A percentile compares a stretch with the other conserved stretches of the same genome.
Evolutionary conservation across 1,139 yeast species (phyloP).

Genomic region (Kurtzmaniella quercitrusa): DNA sequence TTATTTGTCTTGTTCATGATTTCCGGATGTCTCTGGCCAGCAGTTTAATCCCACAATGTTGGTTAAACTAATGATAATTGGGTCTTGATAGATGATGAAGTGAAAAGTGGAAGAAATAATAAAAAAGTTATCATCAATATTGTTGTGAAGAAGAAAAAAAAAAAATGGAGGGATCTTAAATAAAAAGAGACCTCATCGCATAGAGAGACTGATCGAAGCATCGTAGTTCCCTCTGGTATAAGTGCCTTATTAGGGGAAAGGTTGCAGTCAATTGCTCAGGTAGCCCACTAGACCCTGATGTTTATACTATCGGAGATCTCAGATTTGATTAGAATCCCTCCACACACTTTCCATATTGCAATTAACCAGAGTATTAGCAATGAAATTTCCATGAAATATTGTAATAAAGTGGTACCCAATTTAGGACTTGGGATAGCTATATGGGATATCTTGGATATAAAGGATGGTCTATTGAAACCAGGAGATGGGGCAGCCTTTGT

Average conservation of each 20-base stretch:
- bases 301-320: conserved; percentile 75
- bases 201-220: neutral
- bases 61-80: too few relatives aligned
- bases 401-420: conserved; percentile 78
- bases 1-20: conserved; percentile 3
- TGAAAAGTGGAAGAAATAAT: neutral
- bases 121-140: too few relatives aligned
- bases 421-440: conserved; percentile 80
- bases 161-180: neutral
- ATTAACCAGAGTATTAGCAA: conserved; percentile 68
- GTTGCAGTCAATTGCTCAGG: neutral
- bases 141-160: too few relatives aligned
- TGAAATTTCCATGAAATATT: conserved; percentile 78
- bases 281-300: conserved; percentile 42
- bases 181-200: conserved; percentile 3
- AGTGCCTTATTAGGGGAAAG: too few relatives aligned
- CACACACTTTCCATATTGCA: conserved; percentile 74
- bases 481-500: conserved; percentile 95
- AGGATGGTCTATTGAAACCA: conserved; percentile 85
- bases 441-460: conserved; percentile 75
- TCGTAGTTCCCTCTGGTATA: conserved; percentile 1
- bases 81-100: too few relatives aligned
- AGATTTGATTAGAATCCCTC: conserved; percentile 85
- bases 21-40: neutral
- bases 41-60: too few relatives aligned